Base-by-base conservation (phyloP, 2,329 filamentous ascomycete species). In the Venturia asperata region DNA sequence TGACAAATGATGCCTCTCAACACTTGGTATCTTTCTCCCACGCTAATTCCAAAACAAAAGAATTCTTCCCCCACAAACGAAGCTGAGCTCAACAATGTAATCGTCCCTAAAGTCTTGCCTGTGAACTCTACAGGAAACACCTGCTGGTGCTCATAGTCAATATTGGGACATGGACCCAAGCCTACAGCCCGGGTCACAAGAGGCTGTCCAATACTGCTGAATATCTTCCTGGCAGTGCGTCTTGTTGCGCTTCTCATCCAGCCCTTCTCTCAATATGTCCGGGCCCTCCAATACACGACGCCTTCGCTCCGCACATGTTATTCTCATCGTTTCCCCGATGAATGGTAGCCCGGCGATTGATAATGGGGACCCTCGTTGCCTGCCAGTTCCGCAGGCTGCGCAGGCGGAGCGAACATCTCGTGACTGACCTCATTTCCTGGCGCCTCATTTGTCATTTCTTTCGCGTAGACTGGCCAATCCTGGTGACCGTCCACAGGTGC, bases 401-500 rank as follows among this genome's bases (percentile, higher is more conserved):
- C 15, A 19, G 55, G 55, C 55, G 55, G 30, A 21, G 49, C 37
- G 15, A 37, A 58, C 30, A 58, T 58, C 17, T 58, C 52, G 37
- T 58, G 52, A 61, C 37, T 42, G 27, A 61, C n/a, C 15, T 24
- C 60, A 24, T 61, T 19, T 17, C 37, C 60, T 6, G 60, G n/a
- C 6, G 34, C 60, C 24, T 61, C 39, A 4, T 19, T 45, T 42
- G 60, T 15, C 60, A 41, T 17, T 45, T 61, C 34, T 19, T 58
- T 58, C 34, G 60, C 60, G 17, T 45, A 42, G 5, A 61, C 39
- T 11, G 60, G 37, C 60, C 42, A 42, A 19, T 43, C 43, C 11
- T 61, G 60, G 60, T 61, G 39, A 17, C 24, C 39, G 21, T 45
- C 60, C 60, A 45, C 60, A 5, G 60, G 37, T 19, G 60, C 60